Evolutionary conservation across 1,139 yeast species (phyloP), one percentile per base, ranked within the genome.

Genomic region (Geotrichum armillariae): DNA sequence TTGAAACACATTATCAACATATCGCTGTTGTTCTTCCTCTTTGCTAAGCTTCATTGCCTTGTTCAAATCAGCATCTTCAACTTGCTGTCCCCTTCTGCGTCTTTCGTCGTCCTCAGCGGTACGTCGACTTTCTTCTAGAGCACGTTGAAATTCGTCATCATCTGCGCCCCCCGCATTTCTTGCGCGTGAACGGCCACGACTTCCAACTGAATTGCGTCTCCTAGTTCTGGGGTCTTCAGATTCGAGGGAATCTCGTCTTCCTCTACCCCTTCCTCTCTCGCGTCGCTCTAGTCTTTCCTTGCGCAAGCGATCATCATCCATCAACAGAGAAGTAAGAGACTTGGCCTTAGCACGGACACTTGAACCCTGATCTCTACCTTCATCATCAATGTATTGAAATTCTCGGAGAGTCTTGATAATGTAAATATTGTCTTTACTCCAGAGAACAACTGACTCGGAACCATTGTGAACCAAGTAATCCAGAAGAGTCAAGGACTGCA

Each of bases 361-460:
- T 8, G 89, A 87, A 17, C 99, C 99, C 61, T 89, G 95, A 67
- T 93, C 99, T 41, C 75, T 73, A 47, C 89, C 91, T 11, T 72
- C 64, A 52, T 88, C 95, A 65, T 93, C 98, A 47, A 79, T 77
- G 65, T 85, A 88, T 58, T 85, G 86, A 66, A 94, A 93, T 66
- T 94, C 99, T 53, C 96, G 79, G 60, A 93, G 76, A 0, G 98
- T 91, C 72, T 91, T 91, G 66, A 93, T 82, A 53, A 93, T 78
- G 68, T 90, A 93, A 49, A 93, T 69, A 66, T 93, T 93, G 66
- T 90, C 96, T 66, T 84, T 85, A 53, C 95, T 84, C 99, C 99
- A 93, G 47, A 85, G 74, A 6, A 93, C 96, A 63, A 94, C 94
- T 61, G 87, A 86, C 60, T 91, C 97, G 27, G 93, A 79, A 23